Evolutionary conservation across 441 rosid species (phyloP), one percentile per base, ranked within the genome.

Genomic region (Euphorbia schlechtendalii): DNA sequence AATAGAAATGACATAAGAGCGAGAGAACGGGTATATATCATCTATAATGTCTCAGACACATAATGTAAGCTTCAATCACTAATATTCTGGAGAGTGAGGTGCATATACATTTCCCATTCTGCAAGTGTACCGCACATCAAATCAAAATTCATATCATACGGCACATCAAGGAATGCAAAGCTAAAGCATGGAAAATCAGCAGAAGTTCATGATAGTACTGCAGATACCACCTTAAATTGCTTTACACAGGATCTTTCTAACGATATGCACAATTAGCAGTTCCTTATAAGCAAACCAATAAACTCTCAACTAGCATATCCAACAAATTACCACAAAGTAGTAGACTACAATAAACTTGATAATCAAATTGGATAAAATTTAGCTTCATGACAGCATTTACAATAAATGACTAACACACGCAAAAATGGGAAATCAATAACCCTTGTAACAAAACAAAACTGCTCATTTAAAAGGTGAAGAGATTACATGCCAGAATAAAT

Each of bases 401-500:
- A 24, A 59, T 59, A 22, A 22, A 14, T 8, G 46, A 21, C 9
- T 59, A 8, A 32, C 24, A 22, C 21, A 41, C 64, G 24, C 53
- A 45, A 45, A 30, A 59, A 59, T 38, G 8, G 34, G 3, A n/a
- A n/a, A n/a, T n/a, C n/a, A n/a, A n/a, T n/a, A n/a, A n/a, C n/a
- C n/a, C 21, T 8, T 9, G 8, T 5, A 27, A 25, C 43, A 20
- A 24, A 20, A 30, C 9, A 15, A 5, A 8, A 3, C 8, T 6
- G 24, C 27, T 8, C 30, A 27, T 8, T 14, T 38, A 46, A 34
- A 34, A 64, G 12, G 13, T 15, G 65, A 5, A 48, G 52, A 70
- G 41, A 62, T 4, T 36, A 32, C 59, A 61, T 52, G 30, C 15
- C 18, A 60, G 25, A 54, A 13, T 66, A 27, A 68, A 74, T 53